These are phyloP conservation scores for Orbilia blumenaviensis DNA, from an alignment of 2,329 filamentous ascomycete genomes.

Conservation along the genomic window DNA sequence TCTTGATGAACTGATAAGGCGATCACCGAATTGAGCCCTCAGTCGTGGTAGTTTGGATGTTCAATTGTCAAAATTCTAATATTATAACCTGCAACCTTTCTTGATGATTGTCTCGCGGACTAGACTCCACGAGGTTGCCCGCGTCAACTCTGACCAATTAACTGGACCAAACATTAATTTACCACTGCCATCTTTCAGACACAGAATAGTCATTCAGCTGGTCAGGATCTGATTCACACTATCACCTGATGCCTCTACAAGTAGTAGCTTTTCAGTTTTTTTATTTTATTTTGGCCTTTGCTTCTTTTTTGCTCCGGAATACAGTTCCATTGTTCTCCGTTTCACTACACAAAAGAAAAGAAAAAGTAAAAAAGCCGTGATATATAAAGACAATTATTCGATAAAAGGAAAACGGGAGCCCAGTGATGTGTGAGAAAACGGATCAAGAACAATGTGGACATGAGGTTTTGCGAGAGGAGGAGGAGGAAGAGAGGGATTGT, in stretches of 20 bases:
- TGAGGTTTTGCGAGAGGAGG: background rate
- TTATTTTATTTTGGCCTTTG: slow-evolving; percentile 3
- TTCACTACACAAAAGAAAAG: slow-evolving; percentile 44
- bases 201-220: background rate
- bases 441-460: slow-evolving; percentile 29
- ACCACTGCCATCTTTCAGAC: too few species aligned
- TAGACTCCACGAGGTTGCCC: too few species aligned
- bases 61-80: too few species aligned
- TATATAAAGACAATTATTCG: slow-evolving; percentile 52
- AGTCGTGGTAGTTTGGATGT: too few species aligned
- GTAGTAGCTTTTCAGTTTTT: background rate
- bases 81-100: too few species aligned
- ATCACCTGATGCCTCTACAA: background rate
- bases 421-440: slow-evolving; percentile 41
- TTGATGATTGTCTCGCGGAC: too few species aligned
- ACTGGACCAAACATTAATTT: too few species aligned
- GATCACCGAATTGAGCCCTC: too few species aligned
- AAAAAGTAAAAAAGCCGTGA: slow-evolving; percentile 36
- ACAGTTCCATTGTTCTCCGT: slow-evolving; percentile 51
- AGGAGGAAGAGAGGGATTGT: slow-evolving; percentile 15
- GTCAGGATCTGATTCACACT: background rate
- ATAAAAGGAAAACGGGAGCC: slow-evolving; percentile 29
- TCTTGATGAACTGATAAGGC: too few species aligned
- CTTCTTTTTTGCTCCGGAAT: slow-evolving; percentile 29
- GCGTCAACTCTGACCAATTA: too few species aligned